Percentiles rank a stretch among this genome's conserved stretches.
Conservation (phyloP, 2,329 filamentous ascomycete species). For the Penicillium sp. region DNA sequence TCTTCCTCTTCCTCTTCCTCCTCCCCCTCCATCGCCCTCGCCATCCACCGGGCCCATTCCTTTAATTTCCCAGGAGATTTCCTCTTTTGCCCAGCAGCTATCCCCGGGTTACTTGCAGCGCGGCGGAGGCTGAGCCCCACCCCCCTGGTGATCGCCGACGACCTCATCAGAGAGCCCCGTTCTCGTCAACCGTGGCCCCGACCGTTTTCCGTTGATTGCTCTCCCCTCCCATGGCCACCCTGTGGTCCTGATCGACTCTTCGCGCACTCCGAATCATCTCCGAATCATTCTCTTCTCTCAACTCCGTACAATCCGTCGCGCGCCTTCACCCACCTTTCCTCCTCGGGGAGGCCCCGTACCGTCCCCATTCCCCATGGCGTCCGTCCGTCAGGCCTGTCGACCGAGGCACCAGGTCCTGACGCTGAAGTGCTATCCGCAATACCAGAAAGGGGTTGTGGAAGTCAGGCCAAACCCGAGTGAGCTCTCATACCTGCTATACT, state of each 20-base stretch:
- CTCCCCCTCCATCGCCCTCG: background rate
- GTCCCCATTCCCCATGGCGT: conserved; percentile 54
- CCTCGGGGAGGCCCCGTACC: conserved; percentile 12
- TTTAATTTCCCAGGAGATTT: too few species aligned
- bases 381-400: conserved; percentile 67
- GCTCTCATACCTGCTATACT: conserved; percentile 95
- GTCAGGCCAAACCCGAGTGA: conserved; percentile 97
- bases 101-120: background rate
- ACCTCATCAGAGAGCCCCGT: conserved; percentile 31
- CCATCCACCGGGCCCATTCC: too few species aligned
- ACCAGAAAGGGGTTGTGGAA: conserved; percentile 86
- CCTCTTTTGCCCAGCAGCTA: background rate
- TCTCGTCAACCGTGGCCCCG: conserved; percentile 24
- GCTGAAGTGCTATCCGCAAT: conserved; percentile 93
- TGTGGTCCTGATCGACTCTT: background rate
- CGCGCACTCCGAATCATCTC: background rate
- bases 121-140: conserved; percentile 19
- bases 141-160: conserved; percentile 30
- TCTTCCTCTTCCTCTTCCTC: background rate
- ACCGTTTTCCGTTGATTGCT: conserved; percentile 11
- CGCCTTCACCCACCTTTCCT: conserved; percentile 9
- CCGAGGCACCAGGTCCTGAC: conserved; percentile 97
- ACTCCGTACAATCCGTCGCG: conserved; percentile 1
- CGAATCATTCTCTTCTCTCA: background rate
- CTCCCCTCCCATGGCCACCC: conserved; percentile 20